Base-by-base conservation (phyloP, 208 protist species). In the Wallacemonas collosoma region DNA sequence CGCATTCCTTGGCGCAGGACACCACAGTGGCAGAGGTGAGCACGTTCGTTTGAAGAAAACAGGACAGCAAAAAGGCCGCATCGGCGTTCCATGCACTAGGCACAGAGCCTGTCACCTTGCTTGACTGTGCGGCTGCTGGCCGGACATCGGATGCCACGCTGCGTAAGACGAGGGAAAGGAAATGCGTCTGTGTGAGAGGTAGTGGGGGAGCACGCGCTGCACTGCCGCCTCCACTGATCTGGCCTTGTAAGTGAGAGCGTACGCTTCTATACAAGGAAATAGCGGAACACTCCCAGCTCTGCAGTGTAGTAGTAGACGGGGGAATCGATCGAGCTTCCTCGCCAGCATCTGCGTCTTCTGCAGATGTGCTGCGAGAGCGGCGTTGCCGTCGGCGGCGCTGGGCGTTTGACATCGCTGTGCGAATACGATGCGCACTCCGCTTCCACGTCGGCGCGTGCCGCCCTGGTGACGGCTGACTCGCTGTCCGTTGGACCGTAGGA, bases 31-130 rank as follows among this genome's bases (percentile, higher is more conserved):
- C 55, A 1, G 75, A 68, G 2, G 75, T 76, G 17, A 84, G 48
- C 40, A 81, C 71, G 45, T 77, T 78, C 54, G 76, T 79, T n/a
- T 82, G 76, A 1, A 88, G 43, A 44, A 88, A 73, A 12, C 84
- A 72, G 35, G 81, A 77, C 9, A 88, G 51, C 7, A 88, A 55
- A 56, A 71, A 67, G 26, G 72, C 57, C n/a, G 35, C 38, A 15
- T 15, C 17, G 45, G 12, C 45, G 45, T 26, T 26, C 26, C 26
- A 26, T 26, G 26, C 26, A 26, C 26, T 26, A 26, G 26, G 26
- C 26, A 26, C 26, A 26, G 26, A 26, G 26, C 26, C 26, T 26
- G 26, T 26, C 26, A 26, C 26, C 26, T 26, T 0, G 26, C 26
- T 26, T 26, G 26, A 26, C 26, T 26, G 26, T 26, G 26, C 26